Base-by-base conservation (phyloP, 805 yeast species). In the Candida dajiaensis region DNA sequence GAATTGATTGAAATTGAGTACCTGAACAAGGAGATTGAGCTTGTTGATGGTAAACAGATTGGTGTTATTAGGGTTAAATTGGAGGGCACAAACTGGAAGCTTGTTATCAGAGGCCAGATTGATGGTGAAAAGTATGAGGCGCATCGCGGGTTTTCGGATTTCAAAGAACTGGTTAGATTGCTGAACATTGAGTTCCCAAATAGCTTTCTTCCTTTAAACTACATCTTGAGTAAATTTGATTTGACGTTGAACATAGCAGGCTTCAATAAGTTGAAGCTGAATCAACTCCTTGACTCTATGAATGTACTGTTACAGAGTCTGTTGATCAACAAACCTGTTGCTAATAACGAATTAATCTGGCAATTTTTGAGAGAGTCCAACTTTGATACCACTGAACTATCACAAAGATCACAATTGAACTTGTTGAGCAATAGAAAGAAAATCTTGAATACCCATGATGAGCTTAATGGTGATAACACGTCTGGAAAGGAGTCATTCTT, bases 261-360 rank as follows among this genome's bases (percentile, higher is more conserved):
- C n/a, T 59, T 58, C 51, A 71, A 70, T 50, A 80, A 80, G 52
- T 57, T 71, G 38, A 69, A 72, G 41, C 53, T 76, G 31, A 80
- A 80, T 52, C 67, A 74, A 29, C 62, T 77, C 31, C 59, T 80
- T 19, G 70, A 72, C 33, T 64, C 68, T 31, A 51, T 83, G 31
- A 83, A 83, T 52, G 51, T 73, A 8, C 65, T 81, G 31, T 57
- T 85, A 13, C 62, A 70, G 18, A 59, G 70, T n/a, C 50, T 81
- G 4, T 48, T 65, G 7, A 59, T 65, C 38, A 79, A 68, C 51
- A 66, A 67, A 13, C 59, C 66, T 4, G 56, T 69, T 16, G 41
- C 57, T 5, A 56, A 64, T 4, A 68, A 71, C 48, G 73, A 65
- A 28, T 52, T 71, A 10, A 35, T 76, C 8, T 68, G 73, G 72